Base-by-base conservation (phyloP, 441 rosid species). In the Pelargonium cotyledonis region DNA sequence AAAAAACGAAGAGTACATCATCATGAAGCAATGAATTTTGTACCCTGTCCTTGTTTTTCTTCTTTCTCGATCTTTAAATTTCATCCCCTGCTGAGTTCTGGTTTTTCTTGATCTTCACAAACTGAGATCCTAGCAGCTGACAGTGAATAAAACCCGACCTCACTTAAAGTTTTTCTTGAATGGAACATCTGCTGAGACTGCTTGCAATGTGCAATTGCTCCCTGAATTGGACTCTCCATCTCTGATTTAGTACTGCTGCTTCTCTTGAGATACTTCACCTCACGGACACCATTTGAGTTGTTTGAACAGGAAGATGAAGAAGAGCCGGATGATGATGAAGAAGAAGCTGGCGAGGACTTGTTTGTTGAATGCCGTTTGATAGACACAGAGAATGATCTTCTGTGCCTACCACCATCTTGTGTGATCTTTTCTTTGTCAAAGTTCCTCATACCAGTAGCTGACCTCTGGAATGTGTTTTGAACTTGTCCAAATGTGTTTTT, bases 71-170 rank as follows among this genome's bases (percentile, higher is more conserved):
- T 51, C 46, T 61, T 51, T 10, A 58, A 31, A 18, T 19, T 11
- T 85, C 74, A 90, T 0, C 89, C 90, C 70, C 93, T 77, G 85
- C 79, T 81, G 29, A 83, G 73, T 26, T 75, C 79, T 26, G 79
- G 65, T 63, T 87, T 79, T 78, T 85, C 88, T 77, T 88, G 89
- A 66, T 82, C 90, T 64, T 92, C 88, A n/a, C 74, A 73, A 12
- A 69, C 78, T 26, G 79, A 75, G 29, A 80, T 65, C 68, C 73
- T 85, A 63, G 92, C 80, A 78, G 85, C 73, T 43, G 92, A 78
- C 58, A 85, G 69, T 7, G 91, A 76, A 75, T 84, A 84, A 35
- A 86, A 85, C 63, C 88, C 88, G 40, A 77, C 80, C 68, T 85
- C 90, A 55, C 75, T 72, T 9, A 71, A 69, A 58, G 69, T 70